Conservation (phyloP, 2,329 filamentous ascomycete species). For the Epichloe elymi region DNA sequence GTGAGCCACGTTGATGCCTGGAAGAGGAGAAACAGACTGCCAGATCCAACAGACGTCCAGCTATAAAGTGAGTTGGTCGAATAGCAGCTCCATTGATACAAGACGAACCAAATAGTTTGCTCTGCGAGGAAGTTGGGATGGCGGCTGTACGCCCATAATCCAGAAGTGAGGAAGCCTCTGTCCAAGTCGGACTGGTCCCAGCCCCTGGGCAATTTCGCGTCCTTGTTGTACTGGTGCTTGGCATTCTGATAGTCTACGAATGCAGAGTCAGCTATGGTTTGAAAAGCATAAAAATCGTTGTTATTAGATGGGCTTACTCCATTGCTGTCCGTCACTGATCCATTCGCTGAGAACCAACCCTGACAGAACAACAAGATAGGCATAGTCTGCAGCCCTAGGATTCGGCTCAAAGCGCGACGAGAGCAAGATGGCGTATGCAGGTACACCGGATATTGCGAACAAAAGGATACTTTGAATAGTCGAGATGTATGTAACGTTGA, state of each 20-base stretch:
- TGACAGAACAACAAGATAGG: slow-evolving; percentile 33
- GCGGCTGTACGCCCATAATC: slow-evolving; percentile 76
- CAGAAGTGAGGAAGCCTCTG: slow-evolving; percentile 73
- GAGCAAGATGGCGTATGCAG: slow-evolving; percentile 73
- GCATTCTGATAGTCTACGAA: slow-evolving; percentile 60
- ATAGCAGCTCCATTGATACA: slow-evolving; percentile 82
- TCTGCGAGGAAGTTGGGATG: slow-evolving; percentile 95
- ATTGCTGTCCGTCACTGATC: slow-evolving; percentile 86
- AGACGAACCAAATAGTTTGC: slow-evolving; percentile 73
- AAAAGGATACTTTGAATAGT: slow-evolving; percentile 73
- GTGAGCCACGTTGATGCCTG: slow-evolving; percentile 83
- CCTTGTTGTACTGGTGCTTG: slow-evolving; percentile 62
- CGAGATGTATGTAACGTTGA: slow-evolving; percentile 86
- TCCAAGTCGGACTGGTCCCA: slow-evolving; percentile 67
- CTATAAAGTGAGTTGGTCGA: slow-evolving; percentile 58
- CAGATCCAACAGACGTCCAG: slow-evolving; percentile 63
- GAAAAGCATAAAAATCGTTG: not conserved
- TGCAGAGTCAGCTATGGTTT: not conserved
- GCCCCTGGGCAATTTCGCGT: slow-evolving; percentile 53
- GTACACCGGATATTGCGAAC: slow-evolving; percentile 57
- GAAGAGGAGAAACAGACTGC: slow-evolving; percentile 66
- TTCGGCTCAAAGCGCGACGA: slow-evolving; percentile 47
- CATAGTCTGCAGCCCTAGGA: slow-evolving; percentile 31
- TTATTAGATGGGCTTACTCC: slow-evolving; percentile 38
- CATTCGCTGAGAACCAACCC: slow-evolving; percentile 52